Percentiles rank a stretch among this genome's conserved stretches.
Conservation (phyloP, 2,329 filamentous ascomycete genomes). For the Xylaria sp. region DNA sequence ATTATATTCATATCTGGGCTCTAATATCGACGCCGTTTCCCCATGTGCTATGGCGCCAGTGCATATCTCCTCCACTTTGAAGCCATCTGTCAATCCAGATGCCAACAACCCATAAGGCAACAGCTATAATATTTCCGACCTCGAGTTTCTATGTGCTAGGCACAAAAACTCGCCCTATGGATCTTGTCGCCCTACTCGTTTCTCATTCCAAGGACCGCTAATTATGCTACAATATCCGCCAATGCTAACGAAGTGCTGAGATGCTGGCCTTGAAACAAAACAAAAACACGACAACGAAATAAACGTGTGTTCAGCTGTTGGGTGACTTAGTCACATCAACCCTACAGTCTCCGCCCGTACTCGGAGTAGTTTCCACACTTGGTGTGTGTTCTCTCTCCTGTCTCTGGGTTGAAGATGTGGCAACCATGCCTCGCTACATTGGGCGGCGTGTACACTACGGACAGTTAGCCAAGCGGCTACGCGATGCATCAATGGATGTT, state of each 20-base stretch:
- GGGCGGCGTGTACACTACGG: constrained; percentile 81
- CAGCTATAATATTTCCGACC: constrained; percentile 3
- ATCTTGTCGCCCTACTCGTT: not conserved
- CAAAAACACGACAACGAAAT: constrained; percentile 10
- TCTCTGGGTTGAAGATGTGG: constrained; percentile 81
- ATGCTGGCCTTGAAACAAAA: constrained; percentile 29
- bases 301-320: not conserved
- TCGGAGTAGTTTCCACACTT: constrained; percentile 79
- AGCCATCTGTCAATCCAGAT: not conserved
- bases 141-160: not conserved
- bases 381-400: constrained; percentile 76
- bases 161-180: not conserved
- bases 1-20: constrained; percentile 16
- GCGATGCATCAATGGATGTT: constrained; percentile 2
- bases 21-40: not conserved
- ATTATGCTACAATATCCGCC: constrained; percentile 24
- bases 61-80: not conserved
- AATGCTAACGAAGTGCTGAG: constrained; percentile 30
- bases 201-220: constrained; percentile 1
- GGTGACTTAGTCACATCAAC: constrained; percentile 37
- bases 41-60: not conserved
- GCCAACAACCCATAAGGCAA: not conserved
- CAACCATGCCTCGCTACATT: constrained; percentile 87
- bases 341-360: constrained; percentile 63
- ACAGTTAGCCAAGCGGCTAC: constrained; percentile 43